phyloP scores from a whole-genome alignment of 116 monocot genomes.

The Posidonia oceanica region DNA sequence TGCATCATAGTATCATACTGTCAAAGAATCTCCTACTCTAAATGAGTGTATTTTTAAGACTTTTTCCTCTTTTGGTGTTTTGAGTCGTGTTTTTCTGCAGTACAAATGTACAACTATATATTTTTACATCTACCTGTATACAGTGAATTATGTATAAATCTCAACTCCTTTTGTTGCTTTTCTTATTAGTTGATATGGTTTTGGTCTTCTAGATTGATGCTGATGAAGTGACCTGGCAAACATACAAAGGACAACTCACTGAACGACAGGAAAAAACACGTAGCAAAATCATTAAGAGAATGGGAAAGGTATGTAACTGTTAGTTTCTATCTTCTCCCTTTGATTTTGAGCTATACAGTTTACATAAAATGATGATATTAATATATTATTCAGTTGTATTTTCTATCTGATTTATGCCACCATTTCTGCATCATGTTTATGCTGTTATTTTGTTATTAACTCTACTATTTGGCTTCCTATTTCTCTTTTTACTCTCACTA shows the following conservation, averaged over 20 bases:
- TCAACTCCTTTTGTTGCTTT: background rate
- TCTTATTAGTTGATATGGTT: background rate
- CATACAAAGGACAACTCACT: conserved; percentile 81
- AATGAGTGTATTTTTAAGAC: no score
- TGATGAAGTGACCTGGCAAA: conserved; percentile 96
- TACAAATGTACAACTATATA: no score
- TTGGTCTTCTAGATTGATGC: conserved; percentile 47
- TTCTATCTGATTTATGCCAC: no score
- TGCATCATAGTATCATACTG: no score
- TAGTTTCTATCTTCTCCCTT: background rate
- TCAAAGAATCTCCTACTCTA: background rate
- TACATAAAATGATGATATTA: background rate
- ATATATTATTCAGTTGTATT: background rate
- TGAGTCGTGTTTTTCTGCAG: no score
- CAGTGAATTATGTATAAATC: background rate
- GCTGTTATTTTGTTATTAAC: no score
- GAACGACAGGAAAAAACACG: conserved; percentile 92
- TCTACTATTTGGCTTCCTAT: no score
- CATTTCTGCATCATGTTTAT: no score
- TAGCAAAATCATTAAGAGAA: conserved; percentile 74
- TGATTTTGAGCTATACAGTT: background rate
- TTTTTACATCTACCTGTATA: background rate
- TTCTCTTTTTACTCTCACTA: background rate
- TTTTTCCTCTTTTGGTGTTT: no score
- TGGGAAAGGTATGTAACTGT: conserved; percentile 60